Base-by-base conservation (phyloP, 2,329 filamentous ascomycete species). In the Lachnellula arida region DNA sequence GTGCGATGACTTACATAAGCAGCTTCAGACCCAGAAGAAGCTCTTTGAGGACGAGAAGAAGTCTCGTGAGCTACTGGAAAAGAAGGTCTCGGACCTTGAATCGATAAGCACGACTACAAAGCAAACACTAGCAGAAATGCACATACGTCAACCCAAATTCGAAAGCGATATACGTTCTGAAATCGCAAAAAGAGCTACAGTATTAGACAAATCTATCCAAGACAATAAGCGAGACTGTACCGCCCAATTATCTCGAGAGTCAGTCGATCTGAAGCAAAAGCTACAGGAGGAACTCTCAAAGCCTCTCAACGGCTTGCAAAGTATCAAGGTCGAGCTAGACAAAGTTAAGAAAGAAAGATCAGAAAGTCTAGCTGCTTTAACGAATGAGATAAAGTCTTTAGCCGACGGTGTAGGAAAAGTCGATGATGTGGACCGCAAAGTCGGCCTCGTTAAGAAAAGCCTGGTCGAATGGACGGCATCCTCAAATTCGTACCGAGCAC, bases 1-100 rank as follows among this genome's bases (percentile, higher is more conserved):
- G 4, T 55, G 54, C 25, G 28, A 56, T 34, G 47, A 39, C 7
- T 55, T 53, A 5, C 25, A 55, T 35, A 43, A 54, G 15, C 37
- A 54, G n/a, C 44, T 57, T 9, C 35, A 56, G 43, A 51, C 50
- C 28, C 49, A 55, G 46, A 55, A 59, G 48, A 53, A 56, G 15
- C 22, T 52, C 22, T 52, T 56, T 23, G 35, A 53, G 32, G 51
- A 51, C 17, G 43, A 54, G 47, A 55, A 60, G 53, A 53, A 54
- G 49, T 49, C 14, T 43, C 22, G 19, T 23, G 46, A 47, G 44
- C 32, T 32, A 39, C 28, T 34, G 17, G 17, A 49, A 51, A 49
- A 51, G 22, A 22, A 39, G 14, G 28, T 32, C 28, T 17, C 12
- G n/a, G 25, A 19, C 14, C 15, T 15, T 40, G 39, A 40, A 15